phyloP scores from a whole-genome alignment of 192 early-diverging fungal genomes.

The Ramicandelaber brevisporus region DNA sequence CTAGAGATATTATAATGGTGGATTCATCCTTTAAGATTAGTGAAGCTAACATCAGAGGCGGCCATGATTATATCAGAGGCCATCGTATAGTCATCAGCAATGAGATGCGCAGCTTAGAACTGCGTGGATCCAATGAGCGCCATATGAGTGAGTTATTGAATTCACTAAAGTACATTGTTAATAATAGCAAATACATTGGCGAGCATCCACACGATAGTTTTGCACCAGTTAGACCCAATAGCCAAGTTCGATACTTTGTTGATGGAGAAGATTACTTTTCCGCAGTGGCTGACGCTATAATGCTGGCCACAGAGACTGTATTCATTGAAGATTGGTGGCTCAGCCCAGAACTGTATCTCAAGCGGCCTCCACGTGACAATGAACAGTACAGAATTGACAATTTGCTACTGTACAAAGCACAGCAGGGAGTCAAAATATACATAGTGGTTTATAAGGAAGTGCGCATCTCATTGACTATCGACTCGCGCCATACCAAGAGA shows the following conservation, averaged over 20 bases:
- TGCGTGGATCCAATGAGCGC: conserved; percentile 34
- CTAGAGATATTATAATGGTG: conserved; percentile 18
- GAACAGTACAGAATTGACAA: conserved; percentile 55
- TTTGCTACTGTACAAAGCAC: conserved; percentile 50
- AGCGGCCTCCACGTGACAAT: conserved; percentile 42
- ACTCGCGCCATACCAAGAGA: conserved; percentile 45
- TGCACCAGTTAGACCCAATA: conserved; percentile 38
- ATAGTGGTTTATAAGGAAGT: conserved; percentile 69
- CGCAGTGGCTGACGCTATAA: conserved; percentile 43
- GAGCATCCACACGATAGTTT: conserved; percentile 42
- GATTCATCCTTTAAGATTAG: conserved; percentile 18
- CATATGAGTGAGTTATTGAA: conserved; percentile 43
- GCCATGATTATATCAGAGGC: conserved; percentile 22
- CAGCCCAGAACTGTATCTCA: conserved; percentile 65
- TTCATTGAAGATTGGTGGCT: conserved; percentile 74
- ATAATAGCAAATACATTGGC: conserved; percentile 30
- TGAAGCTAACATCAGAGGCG: conserved; percentile 14
- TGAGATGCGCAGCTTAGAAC: conserved; percentile 30
- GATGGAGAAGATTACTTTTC: conserved; percentile 56
- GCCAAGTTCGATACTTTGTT: conserved; percentile 38
- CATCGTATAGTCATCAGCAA: conserved; percentile 34
- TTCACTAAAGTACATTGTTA: conserved; percentile 25
- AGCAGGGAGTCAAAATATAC: conserved; percentile 61
- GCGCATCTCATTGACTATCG: conserved; percentile 35
- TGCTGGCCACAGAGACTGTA: conserved; percentile 34